Evolutionary conservation across 306 rosid genomes (phyloP).

Genomic region (Cucumis hystrix): DNA sequence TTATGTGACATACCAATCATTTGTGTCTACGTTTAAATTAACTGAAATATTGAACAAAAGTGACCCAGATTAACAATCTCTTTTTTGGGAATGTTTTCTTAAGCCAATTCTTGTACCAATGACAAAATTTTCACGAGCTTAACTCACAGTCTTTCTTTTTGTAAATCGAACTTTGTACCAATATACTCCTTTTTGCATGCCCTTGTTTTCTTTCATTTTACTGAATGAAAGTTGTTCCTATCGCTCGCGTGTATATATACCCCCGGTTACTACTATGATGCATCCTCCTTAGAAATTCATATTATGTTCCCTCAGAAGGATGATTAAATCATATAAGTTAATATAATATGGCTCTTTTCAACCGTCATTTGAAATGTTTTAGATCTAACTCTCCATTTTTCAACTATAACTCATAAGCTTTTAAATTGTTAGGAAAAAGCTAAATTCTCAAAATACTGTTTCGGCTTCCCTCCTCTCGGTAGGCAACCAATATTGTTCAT

Average conservation of each 20-base stretch:
- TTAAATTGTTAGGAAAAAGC: not conserved
- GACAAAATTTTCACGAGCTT: not conserved
- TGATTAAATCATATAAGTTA: not conserved
- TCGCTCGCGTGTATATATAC: too few relatives aligned
- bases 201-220: too few relatives aligned
- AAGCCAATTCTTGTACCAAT: not conserved
- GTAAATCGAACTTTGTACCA: not conserved
- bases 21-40: not conserved
- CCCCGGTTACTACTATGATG: not conserved
- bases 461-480: not conserved
- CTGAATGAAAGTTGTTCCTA: too few relatives aligned
- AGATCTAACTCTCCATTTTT: not conserved
- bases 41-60: not conserved
- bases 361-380: not conserved
- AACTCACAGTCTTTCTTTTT: not conserved
- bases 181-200: not conserved
- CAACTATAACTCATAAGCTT: not conserved
- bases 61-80: not conserved
- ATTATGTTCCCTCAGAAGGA: not conserved
- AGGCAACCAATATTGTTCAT: not conserved
- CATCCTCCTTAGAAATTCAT: not conserved
- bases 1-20: not conserved
- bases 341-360: not conserved
- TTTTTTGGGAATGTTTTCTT: not conserved
- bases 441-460: not conserved